phyloP scores from a whole-genome alignment of 1,139 yeast genomes.

The Zygoascus sp. region DNA sequence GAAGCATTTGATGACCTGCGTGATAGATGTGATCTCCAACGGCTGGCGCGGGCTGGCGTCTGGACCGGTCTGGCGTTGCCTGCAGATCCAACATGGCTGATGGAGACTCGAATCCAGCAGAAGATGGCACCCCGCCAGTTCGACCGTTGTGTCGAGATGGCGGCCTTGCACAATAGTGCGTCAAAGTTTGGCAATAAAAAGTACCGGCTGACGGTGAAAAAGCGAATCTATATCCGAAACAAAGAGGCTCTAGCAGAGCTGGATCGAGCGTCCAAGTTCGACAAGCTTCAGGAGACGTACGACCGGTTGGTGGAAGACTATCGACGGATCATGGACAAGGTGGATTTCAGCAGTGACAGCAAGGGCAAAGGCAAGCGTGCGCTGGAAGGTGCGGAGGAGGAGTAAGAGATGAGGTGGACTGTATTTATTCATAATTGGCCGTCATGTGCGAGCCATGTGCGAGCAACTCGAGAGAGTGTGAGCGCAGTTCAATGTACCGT shows the following conservation, averaged over 20 bases:
- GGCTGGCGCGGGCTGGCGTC: slow-evolving; percentile 40
- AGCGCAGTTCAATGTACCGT: too few relatives aligned
- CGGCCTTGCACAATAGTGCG: slow-evolving; percentile 44
- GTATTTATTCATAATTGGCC: not conserved
- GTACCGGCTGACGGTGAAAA: slow-evolving; percentile 62
- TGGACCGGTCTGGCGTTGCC: slow-evolving; percentile 27
- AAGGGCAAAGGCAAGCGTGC: slow-evolving; percentile 57
- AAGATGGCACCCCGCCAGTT: slow-evolving; percentile 81
- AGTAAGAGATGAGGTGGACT: not conserved
- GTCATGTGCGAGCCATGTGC: too few relatives aligned
- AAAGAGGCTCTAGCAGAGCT: slow-evolving; percentile 68
- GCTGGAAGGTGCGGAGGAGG: slow-evolving; percentile 9
- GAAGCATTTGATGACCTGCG: slow-evolving; percentile 89
- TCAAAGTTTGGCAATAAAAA: slow-evolving; percentile 32
- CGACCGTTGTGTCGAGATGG: slow-evolving; percentile 72
- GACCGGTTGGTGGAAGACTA: slow-evolving; percentile 66
- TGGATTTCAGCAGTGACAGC: slow-evolving; percentile 58
- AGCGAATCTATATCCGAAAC: slow-evolving; percentile 69
- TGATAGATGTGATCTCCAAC: slow-evolving; percentile 69
- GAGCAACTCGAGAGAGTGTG: too few relatives aligned
- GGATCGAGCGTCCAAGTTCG: slow-evolving; percentile 55
- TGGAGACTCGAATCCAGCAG: slow-evolving; percentile 33
- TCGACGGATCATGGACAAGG: slow-evolving; percentile 50
- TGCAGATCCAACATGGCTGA: slow-evolving; percentile 45
- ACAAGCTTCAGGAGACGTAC: slow-evolving; percentile 74